These are phyloP conservation scores for Candida vaughaniae DNA, from an alignment of 805 yeast species.

Conservation along the genomic window DNA sequence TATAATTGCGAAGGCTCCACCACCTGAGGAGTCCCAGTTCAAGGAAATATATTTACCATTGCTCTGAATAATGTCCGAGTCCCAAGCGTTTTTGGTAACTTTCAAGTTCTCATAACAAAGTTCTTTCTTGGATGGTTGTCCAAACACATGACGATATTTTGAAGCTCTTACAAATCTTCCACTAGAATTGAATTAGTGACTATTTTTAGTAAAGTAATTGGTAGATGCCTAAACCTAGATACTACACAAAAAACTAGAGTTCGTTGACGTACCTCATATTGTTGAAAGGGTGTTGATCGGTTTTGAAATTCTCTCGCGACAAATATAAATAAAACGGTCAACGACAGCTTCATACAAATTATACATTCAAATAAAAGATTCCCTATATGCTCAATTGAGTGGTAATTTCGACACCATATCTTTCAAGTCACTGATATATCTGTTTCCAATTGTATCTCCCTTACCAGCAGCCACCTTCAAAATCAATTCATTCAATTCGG, in stretches of 20 bases:
- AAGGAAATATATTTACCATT: conserved; percentile 85
- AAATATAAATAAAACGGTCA: too few relatives aligned
- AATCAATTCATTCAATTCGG: conserved; percentile 85
- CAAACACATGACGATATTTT: conserved; percentile 93
- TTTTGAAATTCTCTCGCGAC: too few relatives aligned
- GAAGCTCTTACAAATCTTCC: conserved; percentile 95
- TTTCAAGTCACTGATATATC: conserved; percentile 55
- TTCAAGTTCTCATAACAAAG: conserved; percentile 71
- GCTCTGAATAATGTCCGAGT: conserved; percentile 82
- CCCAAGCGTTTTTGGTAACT: conserved; percentile 93
- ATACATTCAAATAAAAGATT: too few relatives aligned
- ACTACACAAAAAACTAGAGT: too few relatives aligned
- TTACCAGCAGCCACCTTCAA: conserved; percentile 79
- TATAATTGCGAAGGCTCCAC: conserved; percentile 95
- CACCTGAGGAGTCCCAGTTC: conserved; percentile 94
- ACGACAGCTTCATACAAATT: too few relatives aligned
- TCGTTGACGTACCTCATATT: too few relatives aligned
- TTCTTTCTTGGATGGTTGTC: conserved; percentile 76
- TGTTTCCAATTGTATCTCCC: conserved; percentile 65
- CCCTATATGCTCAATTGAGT: too few relatives aligned
- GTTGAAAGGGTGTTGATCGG: too few relatives aligned
- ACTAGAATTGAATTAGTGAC: conserved; percentile 34
- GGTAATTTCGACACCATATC: conserved; percentile 58
- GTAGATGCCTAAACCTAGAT: too few relatives aligned
- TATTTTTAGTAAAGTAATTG: too few relatives aligned